Base-by-base conservation (phyloP, 805 yeast genomes). In the Jamesozyma rosinii region DNA sequence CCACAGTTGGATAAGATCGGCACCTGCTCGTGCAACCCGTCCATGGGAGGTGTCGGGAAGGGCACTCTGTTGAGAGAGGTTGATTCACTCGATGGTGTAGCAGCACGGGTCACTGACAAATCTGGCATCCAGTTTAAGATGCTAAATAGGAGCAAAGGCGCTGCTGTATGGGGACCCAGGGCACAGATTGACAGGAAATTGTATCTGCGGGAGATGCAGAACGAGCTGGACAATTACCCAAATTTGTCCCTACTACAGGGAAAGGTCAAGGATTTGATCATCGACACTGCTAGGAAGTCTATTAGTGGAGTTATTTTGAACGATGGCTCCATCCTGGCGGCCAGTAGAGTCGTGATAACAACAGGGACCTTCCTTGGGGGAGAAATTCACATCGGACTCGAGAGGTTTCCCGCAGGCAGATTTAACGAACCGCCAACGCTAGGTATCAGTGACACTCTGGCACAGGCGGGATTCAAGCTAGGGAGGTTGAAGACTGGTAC, bases 161-260 rank as follows among this genome's bases (percentile, higher is more conserved):
- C 67, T n/a, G 98, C 98, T 0, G 97, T 90, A 1, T 95, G 97
- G 86, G 97, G 98, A 0, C 97, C 96, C 6, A 67, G 99, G 46
- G 96, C 96, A 1, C 98, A 92, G 65, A 90, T 92, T 26, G 98
- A 92, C 62, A 69, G 99, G 49, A 68, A 76, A 37, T 71, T 90
- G 1, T 92, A 92, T 59, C 66, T 82, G 52, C 55, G 60, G 14
- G 88, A 84, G 54, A 88, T 92, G 97, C 95, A 85, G 57, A 54
- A 63, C 2, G 79, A 70, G 44, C 68, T 92, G 19, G 58, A 64
- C 34, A 60, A 65, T 47, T 81, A 81, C 58, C 68, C 88, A 47
- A 63, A 67, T 8, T 74, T 88, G 13, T 43, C 44, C 3, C 47
- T 79, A 41, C 40, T 75, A 42, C 80, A 84, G 54, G 95, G 82